Conservation (phyloP, 108 stramenopile species). For the Cyclotella atomus region DNA sequence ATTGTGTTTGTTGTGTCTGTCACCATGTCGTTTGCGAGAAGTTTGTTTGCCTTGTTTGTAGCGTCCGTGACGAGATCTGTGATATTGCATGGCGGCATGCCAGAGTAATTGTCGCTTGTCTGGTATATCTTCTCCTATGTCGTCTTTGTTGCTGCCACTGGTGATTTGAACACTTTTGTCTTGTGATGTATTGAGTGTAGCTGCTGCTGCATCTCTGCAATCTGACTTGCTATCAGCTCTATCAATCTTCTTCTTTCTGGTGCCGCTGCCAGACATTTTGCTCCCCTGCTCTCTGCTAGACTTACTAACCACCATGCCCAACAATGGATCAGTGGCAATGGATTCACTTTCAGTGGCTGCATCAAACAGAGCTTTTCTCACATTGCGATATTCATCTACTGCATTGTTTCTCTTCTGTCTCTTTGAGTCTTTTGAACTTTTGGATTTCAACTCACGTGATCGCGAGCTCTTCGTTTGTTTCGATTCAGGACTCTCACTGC, state of each 20-base stretch:
- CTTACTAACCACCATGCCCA: slow-evolving; percentile 2
- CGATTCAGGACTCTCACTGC: not conserved
- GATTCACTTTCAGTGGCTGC: slow-evolving; percentile 14
- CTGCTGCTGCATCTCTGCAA: not conserved
- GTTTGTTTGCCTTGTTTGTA: not conserved
- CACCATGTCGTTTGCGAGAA: not conserved
- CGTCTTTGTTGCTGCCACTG: no score
- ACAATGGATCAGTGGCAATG: slow-evolving; percentile 6
- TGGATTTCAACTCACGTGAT: not conserved
- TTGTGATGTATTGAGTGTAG: no score
- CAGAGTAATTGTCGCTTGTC: not conserved
- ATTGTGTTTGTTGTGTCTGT: not conserved
- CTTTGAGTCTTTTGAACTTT: no score
- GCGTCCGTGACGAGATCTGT: not conserved
- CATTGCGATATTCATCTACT: not conserved
- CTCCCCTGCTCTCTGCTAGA: no score
- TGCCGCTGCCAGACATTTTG: not conserved
- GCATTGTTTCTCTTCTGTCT: not conserved
- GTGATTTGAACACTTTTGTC: no score
- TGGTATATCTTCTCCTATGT: not conserved
- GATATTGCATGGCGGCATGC: not conserved
- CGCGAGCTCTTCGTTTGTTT: not conserved
- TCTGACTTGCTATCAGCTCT: not conserved
- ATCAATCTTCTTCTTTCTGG: not conserved
- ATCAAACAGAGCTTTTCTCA: slow-evolving; percentile 1